Evolutionary conservation across 2,329 filamentous ascomycete species (phyloP).

Genomic region (Penicillium glabrum): DNA sequence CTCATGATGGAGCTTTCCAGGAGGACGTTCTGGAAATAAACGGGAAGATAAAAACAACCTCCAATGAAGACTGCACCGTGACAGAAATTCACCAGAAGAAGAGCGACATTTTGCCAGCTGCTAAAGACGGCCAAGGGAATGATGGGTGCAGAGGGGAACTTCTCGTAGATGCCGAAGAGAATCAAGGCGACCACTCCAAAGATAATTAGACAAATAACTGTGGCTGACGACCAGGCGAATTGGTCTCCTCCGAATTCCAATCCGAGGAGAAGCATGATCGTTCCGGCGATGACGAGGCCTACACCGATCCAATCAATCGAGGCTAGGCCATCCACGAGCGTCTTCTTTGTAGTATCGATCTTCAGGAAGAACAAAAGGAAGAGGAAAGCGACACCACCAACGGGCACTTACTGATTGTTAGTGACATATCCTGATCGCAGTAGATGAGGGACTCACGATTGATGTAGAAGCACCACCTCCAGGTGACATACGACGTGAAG

Average conservation of each 20-base stretch:
- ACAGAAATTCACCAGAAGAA: constrained; percentile 1
- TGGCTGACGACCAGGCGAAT: neutral
- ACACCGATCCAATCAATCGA: constrained; percentile 2
- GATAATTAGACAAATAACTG: neutral
- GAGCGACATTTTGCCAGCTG: neutral
- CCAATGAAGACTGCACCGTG: constrained; percentile 1
- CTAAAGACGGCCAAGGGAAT: neutral
- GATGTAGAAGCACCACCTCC: constrained; percentile 4
- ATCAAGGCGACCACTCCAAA: constrained; percentile 1
- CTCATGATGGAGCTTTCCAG: constrained; percentile 1
- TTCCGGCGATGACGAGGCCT: neutral
- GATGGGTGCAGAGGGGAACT: neutral
- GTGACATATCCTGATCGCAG: neutral
- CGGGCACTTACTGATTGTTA: neutral
- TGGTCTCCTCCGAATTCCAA: constrained; percentile 1
- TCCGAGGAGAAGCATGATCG: constrained; percentile 3
- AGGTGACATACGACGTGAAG: constrained; percentile 1
- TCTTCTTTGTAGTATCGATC: constrained; percentile 1
- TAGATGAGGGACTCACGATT: neutral
- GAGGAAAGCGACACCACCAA: neutral
- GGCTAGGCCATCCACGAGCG: neutral
- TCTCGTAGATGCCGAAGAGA: neutral
- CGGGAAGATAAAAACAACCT: constrained; percentile 3
- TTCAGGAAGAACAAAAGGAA: constrained; percentile 1
- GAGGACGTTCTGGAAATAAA: constrained; percentile 1